A percentile compares a stretch with the other conserved stretches of the same genome.
These are phyloP conservation scores for Phallus indusiatus DNA, from an alignment of 768 basidiomycete species.

Conservation along the genomic window DNA sequence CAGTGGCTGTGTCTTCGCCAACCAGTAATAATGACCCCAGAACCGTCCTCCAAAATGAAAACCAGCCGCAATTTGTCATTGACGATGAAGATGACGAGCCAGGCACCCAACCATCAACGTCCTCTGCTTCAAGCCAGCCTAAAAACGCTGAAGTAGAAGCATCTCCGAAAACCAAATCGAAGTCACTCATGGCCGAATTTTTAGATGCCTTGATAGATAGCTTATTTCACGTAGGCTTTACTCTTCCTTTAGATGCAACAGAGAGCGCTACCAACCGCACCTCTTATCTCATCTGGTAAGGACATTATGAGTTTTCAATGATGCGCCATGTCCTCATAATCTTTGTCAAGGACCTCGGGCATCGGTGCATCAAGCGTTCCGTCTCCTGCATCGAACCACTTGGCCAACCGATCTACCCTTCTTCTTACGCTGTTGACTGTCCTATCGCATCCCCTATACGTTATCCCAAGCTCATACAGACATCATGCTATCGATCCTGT, in stretches of 20 bases:
- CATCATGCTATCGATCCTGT: conserved; percentile 48
- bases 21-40: not conserved
- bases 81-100: conserved; percentile 59
- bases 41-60: conserved; percentile 14
- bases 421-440: conserved; percentile 81
- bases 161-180: not conserved
- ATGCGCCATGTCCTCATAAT: not conserved
- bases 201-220: conserved; percentile 5
- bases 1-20: conserved; percentile 19
- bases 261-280: not conserved
- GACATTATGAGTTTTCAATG: not conserved
- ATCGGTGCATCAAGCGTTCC: conserved; percentile 80
- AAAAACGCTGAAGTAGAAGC: conserved; percentile 14
- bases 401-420: conserved; percentile 81
- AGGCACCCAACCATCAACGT: conserved; percentile 6
- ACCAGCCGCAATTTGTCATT: conserved; percentile 66
- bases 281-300: conserved; percentile 5
- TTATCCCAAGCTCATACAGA: conserved; percentile 58
- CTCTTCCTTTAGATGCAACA: conserved; percentile 1
- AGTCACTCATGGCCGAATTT: conserved; percentile 5
- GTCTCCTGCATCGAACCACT: conserved; percentile 51
- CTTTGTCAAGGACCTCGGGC: conserved; percentile 29
- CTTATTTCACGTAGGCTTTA: conserved; percentile 6
- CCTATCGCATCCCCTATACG: conserved; percentile 85
- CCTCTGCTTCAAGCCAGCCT: conserved; percentile 11